Evolutionary conservation across 129 eudicot genomes (phyloP).

Genomic region (Artemisia tridentata): DNA sequence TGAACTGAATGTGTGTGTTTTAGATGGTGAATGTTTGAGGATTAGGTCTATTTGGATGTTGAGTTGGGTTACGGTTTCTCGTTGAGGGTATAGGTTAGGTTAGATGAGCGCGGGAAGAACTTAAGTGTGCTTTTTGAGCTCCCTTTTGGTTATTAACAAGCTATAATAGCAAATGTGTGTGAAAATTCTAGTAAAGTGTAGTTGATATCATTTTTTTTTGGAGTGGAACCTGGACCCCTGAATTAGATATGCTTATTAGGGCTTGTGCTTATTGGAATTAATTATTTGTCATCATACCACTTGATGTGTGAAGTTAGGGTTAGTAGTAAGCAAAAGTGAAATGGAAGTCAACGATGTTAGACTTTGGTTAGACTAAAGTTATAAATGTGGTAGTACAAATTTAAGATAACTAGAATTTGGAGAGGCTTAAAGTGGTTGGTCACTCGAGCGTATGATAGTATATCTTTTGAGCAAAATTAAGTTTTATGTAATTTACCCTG

Average conservation of each 20-base stretch:
- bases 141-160: slow-evolving; percentile 13
- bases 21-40: slow-evolving; percentile 14
- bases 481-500: neutral
- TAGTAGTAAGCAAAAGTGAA: neutral
- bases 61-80: neutral
- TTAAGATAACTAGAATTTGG: neutral
- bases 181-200: slow-evolving; percentile 3
- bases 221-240: slow-evolving; percentile 1
- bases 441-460: neutral
- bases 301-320: slow-evolving; percentile 8
- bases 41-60: slow-evolving; percentile 18
- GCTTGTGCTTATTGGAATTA: slow-evolving; percentile 21
- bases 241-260: slow-evolving; percentile 4
- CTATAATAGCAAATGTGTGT: slow-evolving; percentile 2
- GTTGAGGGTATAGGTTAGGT: slow-evolving; percentile 12
- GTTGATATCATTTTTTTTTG: neutral
- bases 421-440: no score
- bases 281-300: slow-evolving; percentile 4
- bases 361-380: neutral
- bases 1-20: neutral
- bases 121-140: slow-evolving; percentile 11
- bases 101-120: slow-evolving; percentile 8
- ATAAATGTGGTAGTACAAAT: neutral
- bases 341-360: slow-evolving; percentile 14
- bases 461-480: neutral